Percentiles rank a stretch among this genome's conserved stretches.
Conservation (phyloP, 2,329 filamentous ascomycete species). For the Penicillium sp. region DNA sequence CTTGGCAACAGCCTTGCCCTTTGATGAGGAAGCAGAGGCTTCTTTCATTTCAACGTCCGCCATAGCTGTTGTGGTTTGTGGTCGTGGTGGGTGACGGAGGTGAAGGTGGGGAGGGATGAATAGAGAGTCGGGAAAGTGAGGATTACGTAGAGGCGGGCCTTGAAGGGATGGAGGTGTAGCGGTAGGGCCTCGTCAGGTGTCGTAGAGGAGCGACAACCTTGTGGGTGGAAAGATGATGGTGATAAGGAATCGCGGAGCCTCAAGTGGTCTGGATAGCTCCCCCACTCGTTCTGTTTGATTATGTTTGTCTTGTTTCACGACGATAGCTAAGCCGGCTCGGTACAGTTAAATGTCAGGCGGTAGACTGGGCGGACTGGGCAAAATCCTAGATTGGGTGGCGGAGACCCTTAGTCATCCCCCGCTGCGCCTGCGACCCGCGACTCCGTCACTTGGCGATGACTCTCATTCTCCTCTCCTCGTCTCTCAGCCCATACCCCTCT, state of each 20-base stretch:
- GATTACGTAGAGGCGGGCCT: neutral
- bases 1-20: slow-evolving; percentile 62
- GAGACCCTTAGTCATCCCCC: slow-evolving; percentile 31
- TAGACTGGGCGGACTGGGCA: neutral
- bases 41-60: slow-evolving; percentile 97
- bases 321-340: neutral
- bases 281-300: slow-evolving; percentile 14
- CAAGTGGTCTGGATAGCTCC: neutral
- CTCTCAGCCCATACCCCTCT: neutral
- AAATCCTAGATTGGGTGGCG: slow-evolving; percentile 23
- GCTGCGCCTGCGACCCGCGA: slow-evolving; percentile 9
- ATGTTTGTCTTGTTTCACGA: neutral
- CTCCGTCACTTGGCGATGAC: slow-evolving; percentile 21
- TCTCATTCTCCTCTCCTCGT: slow-evolving; percentile 4
- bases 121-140: neutral
- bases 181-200: neutral
- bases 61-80: slow-evolving; percentile 58
- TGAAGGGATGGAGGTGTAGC: neutral
- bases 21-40: slow-evolving; percentile 59
- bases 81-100: slow-evolving; percentile 13
- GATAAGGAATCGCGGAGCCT: slow-evolving; percentile 5
- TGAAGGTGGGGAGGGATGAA: slow-evolving; percentile 16
- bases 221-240: neutral
- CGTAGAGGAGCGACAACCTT: neutral
- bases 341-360: neutral